Conservation (phyloP, 2,329 filamentous ascomycete species). For the Davidsoniella eucalypti region DNA sequence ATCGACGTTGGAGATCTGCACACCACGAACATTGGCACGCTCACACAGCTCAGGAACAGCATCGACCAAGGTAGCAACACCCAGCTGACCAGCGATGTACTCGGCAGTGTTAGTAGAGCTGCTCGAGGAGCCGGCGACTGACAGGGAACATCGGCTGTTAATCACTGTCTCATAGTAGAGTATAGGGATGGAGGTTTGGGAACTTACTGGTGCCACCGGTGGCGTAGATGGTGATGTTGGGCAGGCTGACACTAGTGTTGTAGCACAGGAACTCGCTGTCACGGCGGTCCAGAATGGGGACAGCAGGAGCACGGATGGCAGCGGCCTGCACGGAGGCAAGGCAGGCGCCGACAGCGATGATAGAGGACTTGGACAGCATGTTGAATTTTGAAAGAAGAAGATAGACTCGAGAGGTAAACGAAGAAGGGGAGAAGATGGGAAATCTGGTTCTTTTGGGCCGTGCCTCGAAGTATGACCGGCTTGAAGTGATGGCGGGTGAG, state of each 20-base stretch:
- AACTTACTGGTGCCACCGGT: constrained; percentile 35
- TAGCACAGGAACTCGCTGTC: constrained; percentile 14
- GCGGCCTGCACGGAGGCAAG: constrained; percentile 5
- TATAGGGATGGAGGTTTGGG: not conserved
- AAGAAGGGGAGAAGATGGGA: not conserved
- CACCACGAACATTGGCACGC: constrained; percentile 36
- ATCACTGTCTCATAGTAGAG: not conserved
- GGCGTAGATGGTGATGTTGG: constrained; percentile 39
- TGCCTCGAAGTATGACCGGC: too few relatives aligned
- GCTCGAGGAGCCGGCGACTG: constrained; percentile 32
- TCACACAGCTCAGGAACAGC: constrained; percentile 38
- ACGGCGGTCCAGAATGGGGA: not conserved
- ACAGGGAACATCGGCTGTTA: not conserved
- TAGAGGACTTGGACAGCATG: constrained; percentile 5
- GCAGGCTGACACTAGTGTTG: constrained; percentile 27
- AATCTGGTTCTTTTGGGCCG: not conserved
- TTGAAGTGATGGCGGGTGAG: too few relatives aligned
- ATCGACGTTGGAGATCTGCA: constrained; percentile 34
- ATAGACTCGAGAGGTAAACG: not conserved
- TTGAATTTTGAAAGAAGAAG: not conserved
- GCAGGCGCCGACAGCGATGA: constrained; percentile 1
- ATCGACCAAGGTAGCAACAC: constrained; percentile 33
- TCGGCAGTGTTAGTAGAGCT: constrained; percentile 30
- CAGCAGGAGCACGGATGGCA: constrained; percentile 1
- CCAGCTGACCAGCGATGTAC: constrained; percentile 27